phyloP scores from a whole-genome alignment of 495 filamentous ascomycete species.

The Collariella sp. region DNA sequence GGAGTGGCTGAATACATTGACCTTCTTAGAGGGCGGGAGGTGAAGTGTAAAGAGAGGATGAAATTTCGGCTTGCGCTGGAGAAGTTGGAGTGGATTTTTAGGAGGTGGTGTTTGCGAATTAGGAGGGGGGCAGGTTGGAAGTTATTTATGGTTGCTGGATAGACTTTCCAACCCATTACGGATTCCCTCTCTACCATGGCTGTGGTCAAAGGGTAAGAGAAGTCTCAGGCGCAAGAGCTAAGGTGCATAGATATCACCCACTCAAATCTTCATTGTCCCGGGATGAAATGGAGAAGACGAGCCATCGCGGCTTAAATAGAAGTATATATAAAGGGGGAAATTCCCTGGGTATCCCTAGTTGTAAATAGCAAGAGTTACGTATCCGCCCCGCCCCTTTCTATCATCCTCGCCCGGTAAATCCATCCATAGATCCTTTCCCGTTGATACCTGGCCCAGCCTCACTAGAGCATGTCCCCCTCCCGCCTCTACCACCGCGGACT shows the following conservation, averaged over 20 bases:
- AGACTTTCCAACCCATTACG: no score
- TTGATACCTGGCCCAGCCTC: background rate
- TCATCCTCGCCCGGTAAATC: background rate
- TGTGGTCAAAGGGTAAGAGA: no score
- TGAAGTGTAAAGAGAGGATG: no score
- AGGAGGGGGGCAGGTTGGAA: no score
- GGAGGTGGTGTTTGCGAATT: no score
- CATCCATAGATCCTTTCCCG: background rate
- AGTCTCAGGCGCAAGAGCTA: background rate
- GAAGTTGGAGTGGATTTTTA: no score
- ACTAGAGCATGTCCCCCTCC: no score
- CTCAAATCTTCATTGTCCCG: background rate
- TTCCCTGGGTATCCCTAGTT: constrained; percentile 11
- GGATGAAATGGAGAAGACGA: background rate
- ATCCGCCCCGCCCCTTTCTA: background rate
- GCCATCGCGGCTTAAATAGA: background rate
- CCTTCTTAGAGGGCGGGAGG: no score
- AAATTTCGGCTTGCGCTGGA: no score
- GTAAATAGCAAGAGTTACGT: background rate
- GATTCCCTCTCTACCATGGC: no score
- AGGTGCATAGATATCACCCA: background rate
- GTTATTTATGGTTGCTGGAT: no score
- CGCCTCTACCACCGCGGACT: constrained; percentile 6
- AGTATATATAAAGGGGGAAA: background rate
- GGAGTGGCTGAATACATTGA: no score